Conservation (phyloP, 306 rosid genomes). For the Quercus wislizeni region DNA sequence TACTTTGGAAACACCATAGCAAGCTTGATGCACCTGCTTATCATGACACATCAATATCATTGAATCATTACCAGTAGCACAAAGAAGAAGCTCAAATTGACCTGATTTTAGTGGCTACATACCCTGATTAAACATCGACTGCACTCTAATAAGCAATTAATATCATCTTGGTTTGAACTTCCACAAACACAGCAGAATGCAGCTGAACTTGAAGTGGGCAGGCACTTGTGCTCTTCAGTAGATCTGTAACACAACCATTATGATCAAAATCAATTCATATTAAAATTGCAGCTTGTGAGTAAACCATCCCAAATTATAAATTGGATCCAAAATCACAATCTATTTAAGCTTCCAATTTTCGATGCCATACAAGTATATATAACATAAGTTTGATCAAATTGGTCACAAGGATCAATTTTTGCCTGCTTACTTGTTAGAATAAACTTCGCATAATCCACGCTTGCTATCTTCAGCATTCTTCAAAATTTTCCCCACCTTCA, state of each 20-base stretch:
- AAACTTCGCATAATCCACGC: conserved; percentile 28
- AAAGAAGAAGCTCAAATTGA: conserved; percentile 21
- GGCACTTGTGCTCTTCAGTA: conserved; percentile 32
- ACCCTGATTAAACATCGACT: conserved; percentile 48
- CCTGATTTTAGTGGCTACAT: conserved; percentile 20
- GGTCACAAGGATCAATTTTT: not conserved
- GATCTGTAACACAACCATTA: conserved; percentile 36
- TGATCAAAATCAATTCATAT: not conserved
- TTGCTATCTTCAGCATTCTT: conserved; percentile 39
- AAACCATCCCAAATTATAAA: not conserved
- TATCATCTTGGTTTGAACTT: conserved; percentile 53
- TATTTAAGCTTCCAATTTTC: not conserved
- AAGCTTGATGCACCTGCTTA: conserved; percentile 66
- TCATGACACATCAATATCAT: conserved; percentile 23
- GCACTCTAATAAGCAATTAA: conserved; percentile 54
- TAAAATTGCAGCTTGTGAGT: not conserved
- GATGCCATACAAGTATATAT: conserved; percentile 3
- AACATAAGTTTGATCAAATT: conserved; percentile 5
- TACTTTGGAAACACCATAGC: conserved; percentile 56
- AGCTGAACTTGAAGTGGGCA: conserved; percentile 34
- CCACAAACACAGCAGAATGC: conserved; percentile 61
- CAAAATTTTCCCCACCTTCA: conserved; percentile 23
- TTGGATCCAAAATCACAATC: conserved; percentile 1
- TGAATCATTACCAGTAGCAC: conserved; percentile 6
- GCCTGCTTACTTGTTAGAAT: conserved; percentile 43